phyloP scores from a whole-genome alignment of 129 eudicot genomes.

The Saussurea involucrata region DNA sequence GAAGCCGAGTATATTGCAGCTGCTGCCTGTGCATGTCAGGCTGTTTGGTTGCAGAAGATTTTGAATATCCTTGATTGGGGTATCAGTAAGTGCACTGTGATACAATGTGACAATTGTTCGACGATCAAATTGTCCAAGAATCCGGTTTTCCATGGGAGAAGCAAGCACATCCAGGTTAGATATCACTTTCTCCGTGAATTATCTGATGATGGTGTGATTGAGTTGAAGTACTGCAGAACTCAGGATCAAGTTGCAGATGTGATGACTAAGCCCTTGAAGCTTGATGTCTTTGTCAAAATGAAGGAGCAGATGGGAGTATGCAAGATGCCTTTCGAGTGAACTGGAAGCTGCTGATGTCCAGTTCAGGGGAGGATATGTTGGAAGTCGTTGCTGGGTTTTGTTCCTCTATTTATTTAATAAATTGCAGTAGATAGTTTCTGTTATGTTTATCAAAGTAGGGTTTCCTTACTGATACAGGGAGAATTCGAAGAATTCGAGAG shows the following conservation, averaged over 20 bases:
- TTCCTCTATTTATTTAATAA: no score
- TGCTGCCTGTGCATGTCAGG: neutral
- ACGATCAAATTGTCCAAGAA: neutral
- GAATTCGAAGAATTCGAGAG: no score
- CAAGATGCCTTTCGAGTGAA: neutral
- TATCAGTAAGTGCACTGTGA: neutral
- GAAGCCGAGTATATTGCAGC: no score
- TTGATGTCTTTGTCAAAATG: neutral
- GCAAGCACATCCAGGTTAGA: neutral
- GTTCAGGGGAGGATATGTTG: neutral
- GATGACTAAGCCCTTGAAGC: neutral
- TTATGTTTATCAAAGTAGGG: no score
- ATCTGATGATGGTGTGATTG: neutral
- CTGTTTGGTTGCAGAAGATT: neutral
- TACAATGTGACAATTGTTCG: neutral
- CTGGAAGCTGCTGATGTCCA: neutral
- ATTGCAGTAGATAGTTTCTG: no score
- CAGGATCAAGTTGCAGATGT: neutral
- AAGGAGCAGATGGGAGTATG: neutral
- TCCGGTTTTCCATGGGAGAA: neutral
- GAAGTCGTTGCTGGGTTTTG: no score
- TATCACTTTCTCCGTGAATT: neutral
- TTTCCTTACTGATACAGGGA: no score
- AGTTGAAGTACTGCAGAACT: neutral
- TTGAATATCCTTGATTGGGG: neutral